These are phyloP conservation scores for Aureobasidium uvarum DNA, from an alignment of 2,329 filamentous ascomycete genomes.

Conservation along the genomic window DNA sequence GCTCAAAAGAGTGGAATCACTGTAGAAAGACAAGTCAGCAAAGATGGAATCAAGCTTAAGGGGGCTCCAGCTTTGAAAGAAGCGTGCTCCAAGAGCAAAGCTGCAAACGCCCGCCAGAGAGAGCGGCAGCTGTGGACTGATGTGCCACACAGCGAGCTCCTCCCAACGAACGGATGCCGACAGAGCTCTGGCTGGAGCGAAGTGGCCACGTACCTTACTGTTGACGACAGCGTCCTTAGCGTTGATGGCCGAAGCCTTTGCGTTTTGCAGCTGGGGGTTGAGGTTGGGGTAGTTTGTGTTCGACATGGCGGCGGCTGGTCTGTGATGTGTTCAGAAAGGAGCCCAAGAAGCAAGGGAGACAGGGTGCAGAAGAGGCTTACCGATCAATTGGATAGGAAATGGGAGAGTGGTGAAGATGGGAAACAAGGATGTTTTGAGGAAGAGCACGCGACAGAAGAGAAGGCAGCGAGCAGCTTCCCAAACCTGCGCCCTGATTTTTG, in stretches of 20 bases:
- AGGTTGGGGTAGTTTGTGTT: constrained; percentile 36
- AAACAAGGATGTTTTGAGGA: constrained; percentile 12
- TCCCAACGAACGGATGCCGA: too few relatives aligned
- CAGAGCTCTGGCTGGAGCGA: constrained; percentile 39
- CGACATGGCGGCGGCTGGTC: constrained; percentile 21
- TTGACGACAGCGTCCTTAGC: constrained; percentile 41
- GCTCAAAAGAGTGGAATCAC: background rate
- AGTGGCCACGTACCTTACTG: constrained; percentile 46
- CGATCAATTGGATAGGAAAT: constrained; percentile 20
- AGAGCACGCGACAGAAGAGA: constrained; percentile 23
- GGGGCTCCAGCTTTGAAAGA: background rate
- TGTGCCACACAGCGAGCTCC: constrained; percentile 37
- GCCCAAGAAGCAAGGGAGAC: background rate
- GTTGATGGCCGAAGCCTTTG: constrained; percentile 39
- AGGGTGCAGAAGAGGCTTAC: constrained; percentile 5
- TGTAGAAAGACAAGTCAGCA: constrained; percentile 35
- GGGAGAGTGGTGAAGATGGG: background rate
- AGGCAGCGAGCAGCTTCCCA: constrained; percentile 6
- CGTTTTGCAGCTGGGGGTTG: constrained; percentile 32
- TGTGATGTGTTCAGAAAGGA: background rate
- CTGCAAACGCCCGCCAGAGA: background rate
- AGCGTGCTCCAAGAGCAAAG: background rate
- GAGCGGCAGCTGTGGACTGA: constrained; percentile 29
- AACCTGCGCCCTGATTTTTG: constrained; percentile 18
- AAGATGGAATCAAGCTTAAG: background rate